Evolutionary conservation across 352 stramenopile species (phyloP), one percentile per base, ranked within the genome.

Genomic region (Thraustochytrium striatum): DNA sequence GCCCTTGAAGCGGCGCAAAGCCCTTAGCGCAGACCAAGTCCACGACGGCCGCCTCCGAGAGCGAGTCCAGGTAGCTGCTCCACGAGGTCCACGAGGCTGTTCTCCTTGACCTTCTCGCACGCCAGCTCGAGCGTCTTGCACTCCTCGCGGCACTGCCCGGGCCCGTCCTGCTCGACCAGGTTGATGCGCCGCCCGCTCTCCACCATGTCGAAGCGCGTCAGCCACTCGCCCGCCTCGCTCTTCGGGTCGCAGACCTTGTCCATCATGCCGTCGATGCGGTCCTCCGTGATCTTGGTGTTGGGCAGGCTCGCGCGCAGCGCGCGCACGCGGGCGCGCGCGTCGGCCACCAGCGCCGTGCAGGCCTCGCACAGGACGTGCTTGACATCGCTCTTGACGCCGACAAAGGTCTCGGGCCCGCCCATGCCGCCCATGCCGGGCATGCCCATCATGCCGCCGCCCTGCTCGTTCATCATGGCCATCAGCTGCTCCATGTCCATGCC

Each of bases 261-360:
- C n/a, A 75, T 25, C 11, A 38, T 38, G n/a, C 61, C 65, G 52
- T 75, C 65, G 50, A 75, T 61, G 44, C 65, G 44, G 44, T 58
- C 52, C 65, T 75, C 65, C 41, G 41, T 61, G 41, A 75, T 75
- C 39, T 75, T 75, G 50, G 65, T 75, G 32, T 75, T 75, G 65
- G 65, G 65, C 33, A 75, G 52, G 19, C 36, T 61, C 13, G 44
- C 44, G 1, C 52, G 44, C 41, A 75, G 65, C 65, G 39, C 65
- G 21, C 30, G 5, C 21, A 68, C 52, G 16, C 61, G 65, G 3
- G 65, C 52, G 21, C 25, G 39, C 9, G 65, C 65, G 68, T 75
- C 61, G 11, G 65, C 39, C 5, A 75, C 65, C 16, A 75, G n/a
- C 8, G 43, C n/a, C 65, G 65, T 38, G 65, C 65, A 75, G 11